These are phyloP conservation scores for Mrakia frigida DNA, from an alignment of 768 basidiomycete species.

Conservation along the genomic window DNA sequence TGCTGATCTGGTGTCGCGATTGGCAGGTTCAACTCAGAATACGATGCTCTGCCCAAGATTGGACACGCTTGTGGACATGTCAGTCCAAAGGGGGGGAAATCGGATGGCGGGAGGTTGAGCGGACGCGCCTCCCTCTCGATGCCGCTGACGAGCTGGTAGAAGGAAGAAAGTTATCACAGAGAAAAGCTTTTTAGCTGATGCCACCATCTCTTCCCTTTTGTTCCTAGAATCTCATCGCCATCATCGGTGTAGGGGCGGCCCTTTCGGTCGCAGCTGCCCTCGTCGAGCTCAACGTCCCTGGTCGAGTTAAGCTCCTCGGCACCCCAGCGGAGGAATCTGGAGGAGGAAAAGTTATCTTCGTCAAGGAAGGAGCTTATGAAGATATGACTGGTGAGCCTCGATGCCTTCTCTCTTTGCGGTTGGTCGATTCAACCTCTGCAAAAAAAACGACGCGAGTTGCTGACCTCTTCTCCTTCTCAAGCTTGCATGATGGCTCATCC, in stretches of 20 bases:
- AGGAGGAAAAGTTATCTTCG: slow-evolving; percentile 63
- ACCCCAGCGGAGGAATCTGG: slow-evolving; percentile 66
- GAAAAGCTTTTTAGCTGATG: no score
- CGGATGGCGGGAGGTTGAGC: neutral
- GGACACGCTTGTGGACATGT: slow-evolving; percentile 50
- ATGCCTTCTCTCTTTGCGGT: neutral
- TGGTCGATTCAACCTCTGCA: no score
- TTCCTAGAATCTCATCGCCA: slow-evolving; percentile 39
- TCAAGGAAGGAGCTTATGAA: slow-evolving; percentile 66
- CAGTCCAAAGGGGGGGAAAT: slow-evolving; percentile 18
- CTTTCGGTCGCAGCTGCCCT: slow-evolving; percentile 29
- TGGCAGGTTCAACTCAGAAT: slow-evolving; percentile 20
- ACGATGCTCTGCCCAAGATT: slow-evolving; percentile 44
- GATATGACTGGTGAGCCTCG: slow-evolving; percentile 54
- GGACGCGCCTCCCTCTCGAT: no score
- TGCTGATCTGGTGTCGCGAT: neutral
- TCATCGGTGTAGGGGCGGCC: slow-evolving; percentile 28
- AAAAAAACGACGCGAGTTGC: neutral
- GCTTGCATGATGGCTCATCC: slow-evolving; percentile 41
- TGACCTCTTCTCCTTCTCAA: neutral
- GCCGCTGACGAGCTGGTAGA: no score
- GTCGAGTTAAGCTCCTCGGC: slow-evolving; percentile 35
- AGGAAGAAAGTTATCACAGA: no score
- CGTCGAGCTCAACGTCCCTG: slow-evolving; percentile 34
- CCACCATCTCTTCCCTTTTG: neutral